Base-by-base conservation (phyloP, 1,284 basidiomycete species). In the Stereum hirsutum region DNA sequence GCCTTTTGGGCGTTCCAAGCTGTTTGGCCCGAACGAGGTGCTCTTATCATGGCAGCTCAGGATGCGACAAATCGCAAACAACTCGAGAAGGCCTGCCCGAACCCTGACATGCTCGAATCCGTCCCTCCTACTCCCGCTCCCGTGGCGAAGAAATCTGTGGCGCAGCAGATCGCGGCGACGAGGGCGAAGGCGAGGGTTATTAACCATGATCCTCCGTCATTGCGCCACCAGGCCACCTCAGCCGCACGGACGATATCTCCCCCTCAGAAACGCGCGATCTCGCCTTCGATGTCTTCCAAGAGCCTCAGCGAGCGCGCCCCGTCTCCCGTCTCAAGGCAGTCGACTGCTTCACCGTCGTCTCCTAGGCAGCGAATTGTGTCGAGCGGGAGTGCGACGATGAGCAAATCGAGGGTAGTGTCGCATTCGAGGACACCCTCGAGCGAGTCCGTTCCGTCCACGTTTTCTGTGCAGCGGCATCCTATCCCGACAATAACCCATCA, bases 121-220 rank as follows among this genome's bases (percentile, higher is more conserved):
- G 59, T 71, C 11, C 63, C 42, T 5, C 42, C 69, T 2, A 73
- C 75, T 11, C 72, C 78, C 10, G 72, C 72, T 37, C 57, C 62
- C 32, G 54, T 62, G 19, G 89, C 87, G 65, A 89, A 88, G 62
- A 75, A 72, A 42, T 88, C 83, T 50, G 68, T 89, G 44, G 84
- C 85, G 32, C 84, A 87, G 19, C 81, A 83, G 25, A 89, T 89
- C 55, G 86, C 87, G 35, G 86, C 86, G 12, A 89, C 81, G 56
- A 73, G 86, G 21, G 86, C 83, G 3, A 89, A 87, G 58, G 85
- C 86, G 10, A 89, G 79, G 54, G 81, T 75, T n/a, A 87, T 86
- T 47, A 85, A 86, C 3, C 81, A 69, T 31, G 82, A 85, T 7
- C 86, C 86, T 24, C 86, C 86, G 3, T 72, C 74, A 34, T 65